Base-by-base conservation (phyloP, 2,329 filamentous ascomycete genomes). In the Neoascochyta sp. region DNA sequence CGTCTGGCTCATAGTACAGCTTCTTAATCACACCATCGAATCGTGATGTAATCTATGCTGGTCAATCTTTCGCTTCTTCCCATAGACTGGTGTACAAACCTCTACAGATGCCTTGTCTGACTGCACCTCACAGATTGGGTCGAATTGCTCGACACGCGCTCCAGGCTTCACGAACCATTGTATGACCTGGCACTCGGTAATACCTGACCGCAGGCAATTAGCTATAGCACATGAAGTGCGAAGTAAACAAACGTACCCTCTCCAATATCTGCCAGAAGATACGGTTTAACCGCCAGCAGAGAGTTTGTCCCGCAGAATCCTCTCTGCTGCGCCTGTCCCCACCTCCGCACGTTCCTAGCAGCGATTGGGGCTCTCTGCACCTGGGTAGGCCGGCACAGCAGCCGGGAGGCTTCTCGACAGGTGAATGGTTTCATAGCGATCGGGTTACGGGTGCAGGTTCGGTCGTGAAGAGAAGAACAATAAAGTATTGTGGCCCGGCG, bases 151-250 rank as follows among this genome's bases (percentile, higher is more conserved):
- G 51, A 98, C 89, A 35, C 85, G 81, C 19, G 92, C 92, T 36
- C 89, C 90, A 27, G 93, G 88, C 66, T 95, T 84, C 46, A 98
- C 90, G 62, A 96, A 98, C 92, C 92, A 98, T 70, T 98, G 92
- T 54, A 96, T 96, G 55, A 98, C 86, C 66, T 98, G 92, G 58
- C 92, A 95, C 68, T 98, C 92, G 60, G 92, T 89, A 55, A 96
- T 98, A 32, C 92, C 92, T 92, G 31, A 31, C 22, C 28, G 50
- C 29, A 25, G 36, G 20, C 48, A 45, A n/a, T 32, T 11, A 33
- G 25, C 19, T 17, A 7, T 12, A 16, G 14, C 21, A 13, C 7
- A n/a, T 5, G 4, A 22, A 21, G 26, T 10, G 24, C 7, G 16
- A 11, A 12, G 9, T 16, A 11, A 13, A 26, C 8, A 7, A 22